Percentiles rank a stretch among this genome's conserved stretches.
phyloP scores from a whole-genome alignment of 2,329 filamentous ascomycete species.

The Penicillium hordei region DNA sequence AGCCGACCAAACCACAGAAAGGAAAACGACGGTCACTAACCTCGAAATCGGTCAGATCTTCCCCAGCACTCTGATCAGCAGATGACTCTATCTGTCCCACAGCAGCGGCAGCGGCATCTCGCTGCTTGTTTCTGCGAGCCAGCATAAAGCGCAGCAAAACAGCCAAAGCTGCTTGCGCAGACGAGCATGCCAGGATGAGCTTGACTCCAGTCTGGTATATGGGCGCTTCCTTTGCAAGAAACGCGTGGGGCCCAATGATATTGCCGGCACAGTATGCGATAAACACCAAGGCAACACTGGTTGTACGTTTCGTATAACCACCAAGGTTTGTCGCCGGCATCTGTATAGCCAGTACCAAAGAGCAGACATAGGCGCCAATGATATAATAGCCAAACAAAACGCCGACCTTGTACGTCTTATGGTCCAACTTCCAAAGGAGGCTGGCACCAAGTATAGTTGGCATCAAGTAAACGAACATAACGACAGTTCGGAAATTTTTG shows the following conservation, averaged over 20 bases:
- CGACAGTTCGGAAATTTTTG: conserved; percentile 51
- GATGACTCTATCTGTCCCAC: background rate
- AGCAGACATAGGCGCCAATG: conserved; percentile 50
- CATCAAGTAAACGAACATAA: conserved; percentile 54
- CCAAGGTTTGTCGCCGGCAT: conserved; percentile 44
- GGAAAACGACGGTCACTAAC: conserved; percentile 10
- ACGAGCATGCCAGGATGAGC: conserved; percentile 45
- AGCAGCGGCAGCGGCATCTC: conserved; percentile 13
- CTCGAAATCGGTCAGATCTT: conserved; percentile 33
- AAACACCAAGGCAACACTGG: conserved; percentile 48
- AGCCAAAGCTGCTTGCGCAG: conserved; percentile 23
- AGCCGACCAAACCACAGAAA: no score
- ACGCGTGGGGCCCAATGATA: conserved; percentile 50
- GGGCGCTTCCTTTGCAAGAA: conserved; percentile 44
- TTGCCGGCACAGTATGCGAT: conserved; percentile 47
- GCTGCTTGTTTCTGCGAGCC: conserved; percentile 19
- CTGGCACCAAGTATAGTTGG: conserved; percentile 53
- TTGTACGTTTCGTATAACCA: conserved; percentile 53
- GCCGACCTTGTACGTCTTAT: conserved; percentile 45
- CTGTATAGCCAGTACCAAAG: conserved; percentile 54
- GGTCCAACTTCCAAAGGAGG: conserved; percentile 53
- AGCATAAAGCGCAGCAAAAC: conserved; percentile 21
- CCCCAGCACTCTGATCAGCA: conserved; percentile 16
- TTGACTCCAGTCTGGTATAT: conserved; percentile 55
- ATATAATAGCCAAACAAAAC: conserved; percentile 56